These are phyloP conservation scores for Pichia sp. DNA, from an alignment of 1,139 yeast species.

Conservation along the genomic window DNA sequence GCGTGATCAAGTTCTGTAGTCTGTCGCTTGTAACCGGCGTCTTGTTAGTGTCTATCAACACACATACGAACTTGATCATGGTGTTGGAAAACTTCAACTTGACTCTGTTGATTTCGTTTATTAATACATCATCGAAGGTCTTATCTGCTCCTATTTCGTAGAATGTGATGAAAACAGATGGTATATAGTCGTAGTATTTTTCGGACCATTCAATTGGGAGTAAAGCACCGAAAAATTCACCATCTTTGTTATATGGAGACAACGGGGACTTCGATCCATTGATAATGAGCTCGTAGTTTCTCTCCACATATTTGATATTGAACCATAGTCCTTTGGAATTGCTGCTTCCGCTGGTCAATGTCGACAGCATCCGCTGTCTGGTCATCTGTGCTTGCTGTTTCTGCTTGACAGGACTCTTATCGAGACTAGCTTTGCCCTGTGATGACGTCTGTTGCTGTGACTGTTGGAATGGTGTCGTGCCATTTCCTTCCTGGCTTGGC, in stretches of 20 bases:
- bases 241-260: constrained; percentile 41
- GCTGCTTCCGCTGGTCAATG: constrained; percentile 19
- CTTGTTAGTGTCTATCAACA: constrained; percentile 11
- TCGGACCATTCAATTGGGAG: constrained; percentile 47
- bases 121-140: constrained; percentile 29
- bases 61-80: constrained; percentile 13
- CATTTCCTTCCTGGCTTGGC: constrained; percentile 20
- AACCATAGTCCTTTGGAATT: constrained; percentile 18
- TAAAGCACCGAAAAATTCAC: constrained; percentile 41
- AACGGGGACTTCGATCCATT: constrained; percentile 24
- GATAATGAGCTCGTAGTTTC: constrained; percentile 18
- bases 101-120: constrained; percentile 35
- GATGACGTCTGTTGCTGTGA: not conserved
- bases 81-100: constrained; percentile 34
- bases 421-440: not conserved
- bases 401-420: constrained; percentile 2
- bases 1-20: constrained; percentile 31
- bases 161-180: constrained; percentile 43
- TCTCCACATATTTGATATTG: constrained; percentile 32
- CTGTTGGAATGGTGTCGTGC: constrained; percentile 16
- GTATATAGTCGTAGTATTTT: constrained; percentile 43
- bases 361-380: not conserved
- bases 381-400: not conserved
- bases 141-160: constrained; percentile 34
- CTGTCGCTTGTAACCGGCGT: constrained; percentile 3